Conservation (phyloP, 257 asterid genomes). For the Osmanthus fragrans region DNA sequence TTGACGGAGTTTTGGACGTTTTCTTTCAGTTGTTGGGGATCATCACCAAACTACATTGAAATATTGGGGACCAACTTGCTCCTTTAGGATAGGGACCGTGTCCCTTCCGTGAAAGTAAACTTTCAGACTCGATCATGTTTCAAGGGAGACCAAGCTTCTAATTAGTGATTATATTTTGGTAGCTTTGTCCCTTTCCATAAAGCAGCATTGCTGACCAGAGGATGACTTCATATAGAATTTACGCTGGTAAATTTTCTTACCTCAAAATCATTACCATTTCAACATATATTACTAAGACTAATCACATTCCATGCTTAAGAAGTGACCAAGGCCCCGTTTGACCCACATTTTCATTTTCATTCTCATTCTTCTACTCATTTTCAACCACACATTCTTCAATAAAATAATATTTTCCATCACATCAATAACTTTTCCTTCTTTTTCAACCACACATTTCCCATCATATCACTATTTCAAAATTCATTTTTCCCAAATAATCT, state of each 20-base stretch:
- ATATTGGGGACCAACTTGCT: neutral
- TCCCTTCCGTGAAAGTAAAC: neutral
- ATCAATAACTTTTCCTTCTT: too few relatives aligned
- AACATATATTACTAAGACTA: neutral
- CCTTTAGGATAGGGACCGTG: neutral
- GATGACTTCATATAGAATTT: too few relatives aligned
- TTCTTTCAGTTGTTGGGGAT: neutral
- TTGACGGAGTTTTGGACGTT: neutral
- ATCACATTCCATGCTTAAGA: neutral
- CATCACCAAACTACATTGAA: neutral
- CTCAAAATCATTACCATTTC: neutral
- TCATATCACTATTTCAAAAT: too few relatives aligned
- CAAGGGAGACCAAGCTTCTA: neutral
- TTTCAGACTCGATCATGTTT: neutral
- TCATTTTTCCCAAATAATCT: too few relatives aligned
- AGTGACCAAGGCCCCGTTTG: too few relatives aligned
- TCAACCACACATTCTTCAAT: too few relatives aligned
- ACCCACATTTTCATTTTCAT: too few relatives aligned
- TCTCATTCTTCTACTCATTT: too few relatives aligned
- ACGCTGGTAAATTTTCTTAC: neutral
- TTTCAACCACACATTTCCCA: too few relatives aligned
- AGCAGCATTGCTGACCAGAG: too few relatives aligned
- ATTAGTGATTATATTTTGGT: neutral
- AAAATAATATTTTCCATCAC: too few relatives aligned
- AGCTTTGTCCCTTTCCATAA: neutral